phyloP scores from a whole-genome alignment of 257 asterid species.

The Ilex asprella region DNA sequence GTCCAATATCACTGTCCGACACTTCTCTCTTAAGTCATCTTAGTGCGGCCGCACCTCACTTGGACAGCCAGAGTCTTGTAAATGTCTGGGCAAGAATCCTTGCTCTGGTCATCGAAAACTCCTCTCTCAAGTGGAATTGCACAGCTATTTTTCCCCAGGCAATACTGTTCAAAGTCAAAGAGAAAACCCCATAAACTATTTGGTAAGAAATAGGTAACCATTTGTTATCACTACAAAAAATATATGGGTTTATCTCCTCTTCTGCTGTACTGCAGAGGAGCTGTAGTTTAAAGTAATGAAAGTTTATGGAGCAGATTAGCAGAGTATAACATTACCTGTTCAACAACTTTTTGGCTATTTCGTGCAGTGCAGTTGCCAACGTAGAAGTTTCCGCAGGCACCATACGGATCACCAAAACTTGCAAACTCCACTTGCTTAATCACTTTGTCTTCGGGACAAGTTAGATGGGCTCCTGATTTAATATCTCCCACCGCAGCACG shows the following conservation, averaged over 20 bases:
- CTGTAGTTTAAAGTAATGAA: too few relatives aligned
- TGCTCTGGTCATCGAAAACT: constrained; percentile 24
- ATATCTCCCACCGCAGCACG: constrained; percentile 22
- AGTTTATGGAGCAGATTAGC: too few relatives aligned
- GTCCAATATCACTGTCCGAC: neutral
- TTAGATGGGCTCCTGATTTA: constrained; percentile 42
- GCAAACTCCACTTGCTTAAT: constrained; percentile 54
- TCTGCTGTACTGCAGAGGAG: too few relatives aligned
- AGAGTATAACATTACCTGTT: constrained; percentile 25
- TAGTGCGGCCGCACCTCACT: constrained; percentile 37
- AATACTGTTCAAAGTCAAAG: constrained; percentile 27
- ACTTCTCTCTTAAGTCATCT: constrained; percentile 1
- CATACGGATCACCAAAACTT: constrained; percentile 52
- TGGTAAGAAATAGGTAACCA: too few relatives aligned
- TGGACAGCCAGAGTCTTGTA: constrained; percentile 54
- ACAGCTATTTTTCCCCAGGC: constrained; percentile 66
- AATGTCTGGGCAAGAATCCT: constrained; percentile 52
- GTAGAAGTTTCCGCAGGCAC: constrained; percentile 57
- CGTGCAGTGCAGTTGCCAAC: constrained; percentile 49
- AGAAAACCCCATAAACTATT: too few relatives aligned
- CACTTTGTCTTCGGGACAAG: constrained; percentile 47
- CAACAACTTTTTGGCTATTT: constrained; percentile 26
- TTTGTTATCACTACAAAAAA: too few relatives aligned
- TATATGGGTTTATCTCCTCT: too few relatives aligned
- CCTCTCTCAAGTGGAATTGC: constrained; percentile 48